Base-by-base conservation (phyloP, 2,329 filamentous ascomycete genomes). In the Trichoderma simmonsii region DNA sequence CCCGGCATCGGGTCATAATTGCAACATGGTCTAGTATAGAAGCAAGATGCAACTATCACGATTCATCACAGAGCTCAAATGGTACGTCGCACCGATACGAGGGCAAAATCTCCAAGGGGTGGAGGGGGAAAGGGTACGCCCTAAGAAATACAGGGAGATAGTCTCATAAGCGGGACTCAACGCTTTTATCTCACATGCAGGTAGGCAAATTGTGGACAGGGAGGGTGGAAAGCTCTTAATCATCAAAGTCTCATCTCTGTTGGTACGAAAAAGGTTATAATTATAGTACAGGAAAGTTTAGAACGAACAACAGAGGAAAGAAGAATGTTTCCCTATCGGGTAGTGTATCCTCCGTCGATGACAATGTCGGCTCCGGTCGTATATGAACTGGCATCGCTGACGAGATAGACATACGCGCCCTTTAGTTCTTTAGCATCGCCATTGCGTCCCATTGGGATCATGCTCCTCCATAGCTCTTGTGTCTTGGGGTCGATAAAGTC, bases 321-420 rank as follows among this genome's bases (percentile, higher is more conserved):
- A 34, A 21, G 3, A 34, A 21, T 6, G 3, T 51, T 36, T 54
- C 30, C 48, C 48, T 18, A 87, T 73, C 84, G 83, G 76, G 80
- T 77, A 75, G 82, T 84, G 82, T 93, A 93, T 54, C 91, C 91
- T 74, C 92, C 92, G 79, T 94, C 92, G 72, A 93, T 88, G 72
- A 93, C 82, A 57, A 94, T 85, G 78, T 93, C 91, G 3, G 88
- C 84, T 4, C 89, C 93, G 14, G 92, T 94, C 6, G 90, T 93
- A 81, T 93, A 95, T 56, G 88, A 90, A 72, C 90, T 89, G 5
- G 92, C 92, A 79, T 95, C 92, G 63, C 88, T 91, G 39, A 92
- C 89, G 51, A 95, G 86, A 81, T 93, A 95, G 66, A 95, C 85
- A 79, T 92, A 95, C n/a, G 91, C 91, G 8, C 90, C 91, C 83